Conservation (phyloP, 768 basidiomycete species). For the Termitomyces heimii region DNA sequence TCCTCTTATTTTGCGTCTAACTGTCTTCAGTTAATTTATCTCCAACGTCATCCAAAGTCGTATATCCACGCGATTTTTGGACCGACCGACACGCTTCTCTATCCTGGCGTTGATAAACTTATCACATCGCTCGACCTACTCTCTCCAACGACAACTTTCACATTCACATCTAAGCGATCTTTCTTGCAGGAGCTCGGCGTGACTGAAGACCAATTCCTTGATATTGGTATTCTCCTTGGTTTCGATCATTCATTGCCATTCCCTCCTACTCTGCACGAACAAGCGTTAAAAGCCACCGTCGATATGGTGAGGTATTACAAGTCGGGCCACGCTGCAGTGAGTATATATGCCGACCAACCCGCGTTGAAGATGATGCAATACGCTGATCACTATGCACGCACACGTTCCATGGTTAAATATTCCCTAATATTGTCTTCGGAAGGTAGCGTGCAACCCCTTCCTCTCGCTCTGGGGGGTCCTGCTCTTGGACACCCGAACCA, state of each 20-base stretch:
- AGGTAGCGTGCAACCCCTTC: conserved; percentile 73
- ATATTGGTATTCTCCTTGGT: conserved; percentile 88
- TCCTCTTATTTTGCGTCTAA: neutral
- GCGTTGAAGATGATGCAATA: conserved; percentile 78
- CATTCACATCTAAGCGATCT: conserved; percentile 74
- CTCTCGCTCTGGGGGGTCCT: conserved; percentile 55
- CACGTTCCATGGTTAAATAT: conserved; percentile 88
- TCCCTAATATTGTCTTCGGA: conserved; percentile 88
- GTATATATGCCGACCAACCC: conserved; percentile 74
- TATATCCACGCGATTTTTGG: conserved; percentile 95
- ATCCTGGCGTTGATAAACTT: conserved; percentile 82
- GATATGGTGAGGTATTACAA: conserved; percentile 94
- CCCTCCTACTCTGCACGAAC: conserved; percentile 77
- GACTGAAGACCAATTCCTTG: conserved; percentile 88
- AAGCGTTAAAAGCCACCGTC: conserved; percentile 77
- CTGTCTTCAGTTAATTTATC: conserved; percentile 74
- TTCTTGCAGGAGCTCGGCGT: conserved; percentile 57
- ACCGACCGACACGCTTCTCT: conserved; percentile 84
- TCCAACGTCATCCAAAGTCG: conserved; percentile 86
- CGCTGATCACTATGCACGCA: conserved; percentile 80
- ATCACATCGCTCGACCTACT: conserved; percentile 84
- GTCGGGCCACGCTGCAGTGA: conserved; percentile 76
- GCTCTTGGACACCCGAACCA: conserved; percentile 47
- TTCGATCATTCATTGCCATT: conserved; percentile 77
- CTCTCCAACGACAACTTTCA: conserved; percentile 64